Percentiles rank a stretch among this genome's conserved stretches.
Conservation (phyloP, 148 eudicot genomes). For the Limonium bicolor region DNA sequence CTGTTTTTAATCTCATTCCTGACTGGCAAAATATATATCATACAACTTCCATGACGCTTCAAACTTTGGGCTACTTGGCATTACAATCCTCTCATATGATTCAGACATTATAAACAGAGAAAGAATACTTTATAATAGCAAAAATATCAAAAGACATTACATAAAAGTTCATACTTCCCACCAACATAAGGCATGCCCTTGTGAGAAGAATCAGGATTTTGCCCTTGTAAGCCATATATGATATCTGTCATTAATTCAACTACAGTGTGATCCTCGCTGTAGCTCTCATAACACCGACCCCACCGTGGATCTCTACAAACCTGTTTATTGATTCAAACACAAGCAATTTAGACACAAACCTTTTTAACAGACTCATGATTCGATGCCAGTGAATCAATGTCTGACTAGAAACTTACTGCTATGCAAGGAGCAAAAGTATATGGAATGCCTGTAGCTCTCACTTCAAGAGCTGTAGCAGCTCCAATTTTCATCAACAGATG, state of each 20-base stretch:
- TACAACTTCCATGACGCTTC: no score
- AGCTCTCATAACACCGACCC: conserved; percentile 7
- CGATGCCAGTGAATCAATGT: background rate
- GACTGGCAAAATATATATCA: no score
- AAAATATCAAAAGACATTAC: background rate
- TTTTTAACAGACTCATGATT: no score
- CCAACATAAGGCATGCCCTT: conserved; percentile 5
- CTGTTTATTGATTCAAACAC: background rate
- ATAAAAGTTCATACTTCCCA: conserved; percentile 3
- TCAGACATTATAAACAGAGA: no score
- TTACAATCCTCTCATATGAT: no score
- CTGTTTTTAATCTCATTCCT: no score
- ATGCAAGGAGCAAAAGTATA: conserved; percentile 7
- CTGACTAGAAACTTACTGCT: background rate
- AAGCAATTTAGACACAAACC: background rate
- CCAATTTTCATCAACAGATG: conserved; percentile 1
- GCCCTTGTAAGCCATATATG: conserved; percentile 5
- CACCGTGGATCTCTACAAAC: conserved; percentile 6
- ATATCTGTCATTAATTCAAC: conserved; percentile 4
- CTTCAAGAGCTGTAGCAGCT: conserved; percentile 7
- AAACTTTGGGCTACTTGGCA: no score
- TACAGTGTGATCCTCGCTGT: conserved; percentile 2
- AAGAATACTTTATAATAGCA: no score
- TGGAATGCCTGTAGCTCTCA: conserved; percentile 5
- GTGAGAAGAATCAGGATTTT: background rate